Evolutionary conservation across 1,284 basidiomycete species (phyloP).

Genomic region (Fomitopsis betulina): DNA sequence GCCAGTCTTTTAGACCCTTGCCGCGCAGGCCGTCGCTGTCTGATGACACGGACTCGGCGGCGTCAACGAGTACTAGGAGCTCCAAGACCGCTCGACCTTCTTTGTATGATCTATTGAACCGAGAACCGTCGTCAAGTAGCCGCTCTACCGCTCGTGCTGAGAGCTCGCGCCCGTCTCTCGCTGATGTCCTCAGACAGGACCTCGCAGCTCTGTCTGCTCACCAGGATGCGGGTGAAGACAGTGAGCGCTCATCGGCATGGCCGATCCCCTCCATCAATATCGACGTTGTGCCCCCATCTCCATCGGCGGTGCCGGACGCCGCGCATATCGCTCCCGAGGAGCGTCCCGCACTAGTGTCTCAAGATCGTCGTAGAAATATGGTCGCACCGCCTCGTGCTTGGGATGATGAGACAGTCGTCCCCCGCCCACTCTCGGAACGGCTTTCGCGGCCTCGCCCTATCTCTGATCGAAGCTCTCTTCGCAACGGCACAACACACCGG

Average conservation of each 20-base stretch:
- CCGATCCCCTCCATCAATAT: not conserved
- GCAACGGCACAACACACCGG: not conserved
- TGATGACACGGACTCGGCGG: not conserved
- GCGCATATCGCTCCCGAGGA: not conserved
- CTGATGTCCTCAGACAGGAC: not conserved
- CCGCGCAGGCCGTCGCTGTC: conserved; percentile 3
- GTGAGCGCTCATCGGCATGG: not conserved
- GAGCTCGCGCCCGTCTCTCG: not conserved
- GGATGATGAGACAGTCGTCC: not conserved
- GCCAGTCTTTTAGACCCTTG: conserved; percentile 7
- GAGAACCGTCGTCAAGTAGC: not conserved
- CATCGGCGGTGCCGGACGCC: not conserved
- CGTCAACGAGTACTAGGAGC: not conserved
- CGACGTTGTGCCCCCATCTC: not conserved
- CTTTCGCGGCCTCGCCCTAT: not conserved
- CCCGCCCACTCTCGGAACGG: not conserved
- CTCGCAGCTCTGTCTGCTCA: not conserved
- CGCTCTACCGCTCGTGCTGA: not conserved
- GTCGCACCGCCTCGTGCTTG: not conserved
- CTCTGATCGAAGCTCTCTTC: not conserved
- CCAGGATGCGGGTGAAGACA: not conserved
- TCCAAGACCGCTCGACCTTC: conserved; percentile 7
- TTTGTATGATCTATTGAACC: conserved; percentile 16
- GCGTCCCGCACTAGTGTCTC: not conserved
- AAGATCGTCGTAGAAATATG: not conserved